These are phyloP conservation scores for Maudiozyma bulderi DNA, from an alignment of 805 yeast species.

Conservation along the genomic window DNA sequence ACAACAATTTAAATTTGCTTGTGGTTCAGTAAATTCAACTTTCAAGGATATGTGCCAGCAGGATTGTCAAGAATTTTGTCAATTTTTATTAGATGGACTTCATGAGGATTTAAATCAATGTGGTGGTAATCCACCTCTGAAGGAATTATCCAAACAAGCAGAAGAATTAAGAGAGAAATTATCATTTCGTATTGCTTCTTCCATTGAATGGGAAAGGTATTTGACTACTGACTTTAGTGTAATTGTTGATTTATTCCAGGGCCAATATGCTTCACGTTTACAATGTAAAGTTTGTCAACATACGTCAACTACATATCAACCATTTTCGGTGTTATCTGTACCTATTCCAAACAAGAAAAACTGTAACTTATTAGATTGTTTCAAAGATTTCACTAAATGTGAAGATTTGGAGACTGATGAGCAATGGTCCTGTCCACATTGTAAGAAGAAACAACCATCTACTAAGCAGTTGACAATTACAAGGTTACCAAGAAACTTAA, in stretches of 20 bases:
- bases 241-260: conserved; percentile 77
- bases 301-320: conserved; percentile 81
- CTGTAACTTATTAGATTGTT: conserved; percentile 48
- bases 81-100: conserved; percentile 77
- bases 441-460: conserved; percentile 55
- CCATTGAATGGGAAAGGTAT: conserved; percentile 90
- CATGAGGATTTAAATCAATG: conserved; percentile 82
- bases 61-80: conserved; percentile 88
- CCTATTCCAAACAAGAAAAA: conserved; percentile 54
- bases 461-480: conserved; percentile 67
- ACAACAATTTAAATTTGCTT: conserved; percentile 51
- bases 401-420: conserved; percentile 74
- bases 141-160: conserved; percentile 60
- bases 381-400: conserved; percentile 65
- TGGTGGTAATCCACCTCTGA: conserved; percentile 44
- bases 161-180: conserved; percentile 62
- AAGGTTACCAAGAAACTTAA: conserved; percentile 66
- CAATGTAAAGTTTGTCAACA: conserved; percentile 61
- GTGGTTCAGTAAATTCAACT: conserved; percentile 64
- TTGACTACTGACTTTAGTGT: conserved; percentile 71
- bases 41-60: conserved; percentile 82
- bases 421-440: conserved; percentile 76
- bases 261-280: conserved; percentile 74
- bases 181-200: conserved; percentile 72
- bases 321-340: conserved; percentile 69